phyloP scores from a whole-genome alignment of 2,329 filamentous ascomycete genomes.

The Colletotrichum tabaci region DNA sequence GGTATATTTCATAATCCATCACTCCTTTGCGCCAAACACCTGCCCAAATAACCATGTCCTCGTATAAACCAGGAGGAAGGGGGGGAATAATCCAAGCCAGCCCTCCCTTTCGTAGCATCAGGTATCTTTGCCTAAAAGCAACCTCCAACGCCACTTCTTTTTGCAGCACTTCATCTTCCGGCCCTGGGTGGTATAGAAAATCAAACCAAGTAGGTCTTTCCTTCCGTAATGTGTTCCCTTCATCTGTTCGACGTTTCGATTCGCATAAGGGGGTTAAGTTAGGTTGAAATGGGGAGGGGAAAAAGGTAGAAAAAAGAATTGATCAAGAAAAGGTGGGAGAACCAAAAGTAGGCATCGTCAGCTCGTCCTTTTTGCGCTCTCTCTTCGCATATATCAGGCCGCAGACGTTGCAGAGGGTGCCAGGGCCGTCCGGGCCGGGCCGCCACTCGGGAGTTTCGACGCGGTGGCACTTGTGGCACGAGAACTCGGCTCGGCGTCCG shows the following conservation, averaged over 20 bases:
- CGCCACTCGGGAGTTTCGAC: constrained; percentile 85
- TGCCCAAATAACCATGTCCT: background rate
- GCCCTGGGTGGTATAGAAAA: background rate
- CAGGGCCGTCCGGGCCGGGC: constrained; percentile 79
- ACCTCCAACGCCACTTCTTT: constrained; percentile 1
- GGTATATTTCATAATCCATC: constrained; percentile 34
- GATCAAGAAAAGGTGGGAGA: constrained; percentile 14
- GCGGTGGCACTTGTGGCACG: constrained; percentile 69
- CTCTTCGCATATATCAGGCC: constrained; percentile 65
- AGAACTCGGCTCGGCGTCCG: constrained; percentile 53
- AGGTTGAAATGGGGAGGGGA: background rate
- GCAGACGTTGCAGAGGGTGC: constrained; percentile 82
- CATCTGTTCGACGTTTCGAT: background rate
- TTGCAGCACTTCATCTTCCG: background rate
- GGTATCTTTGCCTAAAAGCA: constrained; percentile 22
- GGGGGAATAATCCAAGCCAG: background rate
- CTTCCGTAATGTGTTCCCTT: background rate
- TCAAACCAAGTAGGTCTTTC: background rate
- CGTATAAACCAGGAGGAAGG: background rate
- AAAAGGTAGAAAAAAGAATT: background rate
- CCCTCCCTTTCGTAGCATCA: background rate
- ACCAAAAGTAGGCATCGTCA: constrained; percentile 26
- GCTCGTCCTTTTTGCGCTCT: constrained; percentile 40
- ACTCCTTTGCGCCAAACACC: constrained; percentile 19
- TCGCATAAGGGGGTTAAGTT: background rate